Base-by-base conservation (phyloP, 139 green algal species). In the Desmodesmus armatus region DNA sequence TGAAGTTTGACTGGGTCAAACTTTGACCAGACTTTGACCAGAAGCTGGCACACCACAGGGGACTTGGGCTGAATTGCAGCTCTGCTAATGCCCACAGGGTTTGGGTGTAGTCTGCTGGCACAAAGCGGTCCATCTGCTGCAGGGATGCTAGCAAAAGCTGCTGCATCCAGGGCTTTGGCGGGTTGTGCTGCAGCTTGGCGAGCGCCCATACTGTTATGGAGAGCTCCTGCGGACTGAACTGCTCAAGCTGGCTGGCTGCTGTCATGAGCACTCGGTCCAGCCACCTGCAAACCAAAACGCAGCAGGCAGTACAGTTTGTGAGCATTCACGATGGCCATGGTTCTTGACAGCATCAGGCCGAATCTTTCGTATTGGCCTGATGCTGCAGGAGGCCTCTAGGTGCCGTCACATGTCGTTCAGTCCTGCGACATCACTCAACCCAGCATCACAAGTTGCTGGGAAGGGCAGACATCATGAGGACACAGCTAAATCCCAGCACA, bases 251-350 rank as follows among this genome's bases (percentile, higher is more conserved):
- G 2, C 25, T 27, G 2, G 3, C 55, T 39, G 76, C 13, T 21
- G 76, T 55, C 21, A 58, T 69, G 47, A 80, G 25, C 5, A 80
- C 29, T 2, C 49, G 47, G 1, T 80, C 47, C n/a, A 80, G 73
- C 76, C 76, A 82, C 37, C 76, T 82, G 76, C 51, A 29, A 19
- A 60, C 25, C 6, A 65, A n/a, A n/a, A n/a, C n/a, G n/a, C n/a
- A n/a, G n/a, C n/a, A n/a, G n/a, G n/a, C n/a, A n/a, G n/a, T n/a
- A n/a, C n/a, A n/a, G n/a, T n/a, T n/a, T n/a, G n/a, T n/a, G n/a
- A n/a, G n/a, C n/a, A n/a, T n/a, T n/a, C n/a, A n/a, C n/a, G n/a
- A n/a, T n/a, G n/a, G n/a, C n/a, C n/a, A n/a, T n/a, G n/a, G n/a
- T n/a, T n/a, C 13, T 58, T 58, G 47, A 58, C 13, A 7, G 15